A percentile compares a stretch with the other conserved stretches of the same genome.
Conservation (phyloP, 768 basidiomycete species). For the Mycena galopus region DNA sequence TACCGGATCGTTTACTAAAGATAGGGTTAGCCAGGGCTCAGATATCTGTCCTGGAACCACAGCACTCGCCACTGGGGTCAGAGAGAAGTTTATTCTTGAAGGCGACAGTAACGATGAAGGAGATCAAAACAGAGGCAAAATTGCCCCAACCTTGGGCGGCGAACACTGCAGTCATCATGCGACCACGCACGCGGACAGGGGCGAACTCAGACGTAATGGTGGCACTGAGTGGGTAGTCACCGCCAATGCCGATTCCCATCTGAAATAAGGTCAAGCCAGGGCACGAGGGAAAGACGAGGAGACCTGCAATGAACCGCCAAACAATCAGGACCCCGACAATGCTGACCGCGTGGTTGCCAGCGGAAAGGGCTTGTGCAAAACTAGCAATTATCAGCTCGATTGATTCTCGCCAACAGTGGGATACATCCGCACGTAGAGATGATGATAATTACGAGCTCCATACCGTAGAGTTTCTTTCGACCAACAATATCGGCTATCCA, state of each 20-base stretch:
- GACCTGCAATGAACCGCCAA: slow-evolving; percentile 79
- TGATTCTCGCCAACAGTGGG: slow-evolving; percentile 47
- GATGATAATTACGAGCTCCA: slow-evolving; percentile 87
- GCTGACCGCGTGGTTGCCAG: slow-evolving; percentile 71
- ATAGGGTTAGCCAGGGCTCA: no score
- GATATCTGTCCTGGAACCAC: neutral
- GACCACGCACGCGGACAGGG: slow-evolving; percentile 78
- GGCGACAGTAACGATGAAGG: neutral
- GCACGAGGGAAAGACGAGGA: neutral
- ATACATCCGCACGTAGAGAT: slow-evolving; percentile 48
- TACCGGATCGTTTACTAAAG: slow-evolving; percentile 35
- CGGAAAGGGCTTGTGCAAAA: slow-evolving; percentile 86
- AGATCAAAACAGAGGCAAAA: slow-evolving; percentile 62
- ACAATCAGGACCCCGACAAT: slow-evolving; percentile 83
- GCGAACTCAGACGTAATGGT: slow-evolving; percentile 94
- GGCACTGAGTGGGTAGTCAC: slow-evolving; percentile 88
- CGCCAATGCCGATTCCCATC: slow-evolving; percentile 72
- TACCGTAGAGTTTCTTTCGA: slow-evolving; percentile 52
- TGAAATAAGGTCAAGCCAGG: neutral
- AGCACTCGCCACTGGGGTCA: slow-evolving; percentile 19
- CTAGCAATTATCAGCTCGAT: slow-evolving; percentile 73
- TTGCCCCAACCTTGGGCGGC: slow-evolving; percentile 91
- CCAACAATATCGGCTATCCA: no score
- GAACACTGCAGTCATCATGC: slow-evolving; percentile 94
- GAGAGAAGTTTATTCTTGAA: neutral